Conservation (phyloP, 83 land plant genomes). For the Picea mariana region DNA sequence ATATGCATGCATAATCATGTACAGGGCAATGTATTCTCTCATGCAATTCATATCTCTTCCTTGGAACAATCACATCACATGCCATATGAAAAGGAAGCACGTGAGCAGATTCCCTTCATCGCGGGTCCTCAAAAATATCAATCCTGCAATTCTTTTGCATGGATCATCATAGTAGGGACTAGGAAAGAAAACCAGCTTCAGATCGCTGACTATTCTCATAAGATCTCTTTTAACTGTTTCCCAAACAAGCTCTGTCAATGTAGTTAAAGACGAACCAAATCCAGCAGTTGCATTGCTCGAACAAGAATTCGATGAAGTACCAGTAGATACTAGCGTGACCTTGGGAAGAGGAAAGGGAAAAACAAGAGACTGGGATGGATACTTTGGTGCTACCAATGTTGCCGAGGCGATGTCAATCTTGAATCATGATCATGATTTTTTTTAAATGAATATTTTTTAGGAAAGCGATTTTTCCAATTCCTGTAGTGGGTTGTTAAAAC, state of each 20-base stretch:
- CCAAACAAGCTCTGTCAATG: constrained; percentile 98
- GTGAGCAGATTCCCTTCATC: no score
- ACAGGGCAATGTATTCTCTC: no score
- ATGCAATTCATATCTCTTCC: no score
- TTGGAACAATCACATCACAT: no score
- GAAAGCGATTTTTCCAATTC: no score
- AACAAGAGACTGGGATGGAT: constrained; percentile 46
- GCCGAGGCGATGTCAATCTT: no score
- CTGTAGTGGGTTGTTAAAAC: no score
- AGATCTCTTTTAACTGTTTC: constrained; percentile 89
- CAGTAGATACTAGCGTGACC: constrained; percentile 18
- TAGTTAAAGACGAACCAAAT: constrained; percentile 75
- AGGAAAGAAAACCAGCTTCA: constrained; percentile 92
- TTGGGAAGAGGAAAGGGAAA: constrained; percentile 37
- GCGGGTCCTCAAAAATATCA: constrained; percentile 97
- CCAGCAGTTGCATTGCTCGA: constrained; percentile 31
- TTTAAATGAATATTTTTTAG: no score
- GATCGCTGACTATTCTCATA: constrained; percentile 73
- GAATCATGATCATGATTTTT: no score
- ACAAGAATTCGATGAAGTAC: constrained; percentile 13
- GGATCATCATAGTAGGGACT: constrained; percentile 90
- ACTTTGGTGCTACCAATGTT: constrained; percentile 27
- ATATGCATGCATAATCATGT: no score
- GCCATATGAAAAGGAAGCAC: no score
- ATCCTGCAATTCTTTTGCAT: constrained; percentile 83